Conservation (phyloP, 176 grass and related monocot genomes). For the Stipa capillata region DNA sequence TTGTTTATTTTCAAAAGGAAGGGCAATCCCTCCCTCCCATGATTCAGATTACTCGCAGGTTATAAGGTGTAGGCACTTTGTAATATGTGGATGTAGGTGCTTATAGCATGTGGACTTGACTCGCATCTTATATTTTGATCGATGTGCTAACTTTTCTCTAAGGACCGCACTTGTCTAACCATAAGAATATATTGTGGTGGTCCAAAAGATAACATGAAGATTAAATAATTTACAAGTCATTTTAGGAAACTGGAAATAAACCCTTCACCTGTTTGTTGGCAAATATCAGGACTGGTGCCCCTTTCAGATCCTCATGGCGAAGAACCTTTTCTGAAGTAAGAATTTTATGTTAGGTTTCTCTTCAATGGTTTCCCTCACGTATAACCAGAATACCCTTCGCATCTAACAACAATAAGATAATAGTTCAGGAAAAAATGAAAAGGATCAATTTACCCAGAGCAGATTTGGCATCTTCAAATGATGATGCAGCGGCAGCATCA, state of each 20-base stretch:
- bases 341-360: constrained; percentile 17
- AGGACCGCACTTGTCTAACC: not conserved
- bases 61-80: not conserved
- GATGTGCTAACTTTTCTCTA: not conserved
- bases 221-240: not conserved
- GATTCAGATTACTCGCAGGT: not conserved
- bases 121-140: not conserved
- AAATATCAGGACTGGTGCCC: constrained; percentile 75
- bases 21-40: not conserved
- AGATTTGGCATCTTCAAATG: constrained; percentile 85
- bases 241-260: not conserved
- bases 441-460: constrained; percentile 42
- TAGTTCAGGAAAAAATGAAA: not conserved
- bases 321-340: constrained; percentile 72
- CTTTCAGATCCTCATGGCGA: constrained; percentile 71
- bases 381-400: not conserved
- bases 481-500: constrained; percentile 55
- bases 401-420: not conserved
- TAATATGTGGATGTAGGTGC: not conserved
- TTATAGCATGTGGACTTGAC: not conserved
- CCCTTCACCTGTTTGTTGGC: constrained; percentile 79
- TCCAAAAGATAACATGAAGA: not conserved
- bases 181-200: not conserved
- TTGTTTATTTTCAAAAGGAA: not conserved
- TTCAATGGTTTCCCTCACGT: not conserved